A percentile compares a stretch with the other conserved stretches of the same genome.
These are phyloP conservation scores for Saccharomycopsis fermentans DNA, from an alignment of 805 yeast species.

Conservation along the genomic window DNA sequence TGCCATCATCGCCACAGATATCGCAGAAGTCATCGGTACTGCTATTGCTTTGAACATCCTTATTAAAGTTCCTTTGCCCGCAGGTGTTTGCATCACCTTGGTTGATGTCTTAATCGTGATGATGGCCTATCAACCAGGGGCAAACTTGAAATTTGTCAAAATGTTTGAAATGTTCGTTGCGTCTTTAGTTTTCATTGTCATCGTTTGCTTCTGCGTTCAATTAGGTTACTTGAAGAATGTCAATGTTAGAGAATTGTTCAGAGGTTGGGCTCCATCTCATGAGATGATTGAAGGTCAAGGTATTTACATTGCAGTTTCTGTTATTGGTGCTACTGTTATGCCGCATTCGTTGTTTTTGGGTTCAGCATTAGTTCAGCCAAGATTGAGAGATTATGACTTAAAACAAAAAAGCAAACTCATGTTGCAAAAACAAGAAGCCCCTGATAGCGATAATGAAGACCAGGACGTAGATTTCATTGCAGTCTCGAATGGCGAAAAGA, in stretches of 20 bases:
- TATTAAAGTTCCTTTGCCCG: slow-evolving; percentile 60
- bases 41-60: slow-evolving; percentile 78
- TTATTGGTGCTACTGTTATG: slow-evolving; percentile 90
- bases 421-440: neutral
- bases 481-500: neutral
- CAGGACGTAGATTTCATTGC: neutral
- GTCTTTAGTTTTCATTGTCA: slow-evolving; percentile 60
- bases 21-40: slow-evolving; percentile 91
- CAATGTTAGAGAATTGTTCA: slow-evolving; percentile 26
- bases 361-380: slow-evolving; percentile 76
- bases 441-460: neutral
- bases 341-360: slow-evolving; percentile 84
- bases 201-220: slow-evolving; percentile 69
- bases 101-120: slow-evolving; percentile 73
- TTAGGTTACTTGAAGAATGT: slow-evolving; percentile 49
- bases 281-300: slow-evolving; percentile 49
- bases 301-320: slow-evolving; percentile 64
- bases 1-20: slow-evolving; percentile 85
- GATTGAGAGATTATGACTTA: slow-evolving; percentile 65
- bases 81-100: slow-evolving; percentile 72
- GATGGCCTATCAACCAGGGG: slow-evolving; percentile 67
- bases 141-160: slow-evolving; percentile 63
- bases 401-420: slow-evolving; percentile 25
- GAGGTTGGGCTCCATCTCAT: slow-evolving; percentile 27
- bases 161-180: slow-evolving; percentile 71